phyloP scores from a whole-genome alignment of 129 eudicot species.

The Cynara cardunculus region DNA sequence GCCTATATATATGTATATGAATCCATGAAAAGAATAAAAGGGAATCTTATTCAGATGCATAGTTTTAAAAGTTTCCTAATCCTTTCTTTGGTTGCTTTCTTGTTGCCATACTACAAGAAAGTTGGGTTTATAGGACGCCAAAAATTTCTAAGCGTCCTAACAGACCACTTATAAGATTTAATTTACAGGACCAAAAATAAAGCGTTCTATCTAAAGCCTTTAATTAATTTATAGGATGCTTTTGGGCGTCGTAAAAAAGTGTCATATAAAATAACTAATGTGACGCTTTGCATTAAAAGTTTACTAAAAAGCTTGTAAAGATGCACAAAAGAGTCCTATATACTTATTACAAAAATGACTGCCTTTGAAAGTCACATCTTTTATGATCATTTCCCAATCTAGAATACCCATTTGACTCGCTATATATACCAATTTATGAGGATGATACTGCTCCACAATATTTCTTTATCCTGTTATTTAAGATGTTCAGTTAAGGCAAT shows the following conservation, averaged over 20 bases:
- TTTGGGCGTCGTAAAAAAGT: no score
- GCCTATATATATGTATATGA: background rate
- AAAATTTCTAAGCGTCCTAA: no score
- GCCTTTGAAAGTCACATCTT: background rate
- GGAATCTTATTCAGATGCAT: conserved; percentile 22
- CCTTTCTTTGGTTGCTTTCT: conserved; percentile 14
- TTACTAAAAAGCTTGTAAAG: no score
- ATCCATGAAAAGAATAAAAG: conserved; percentile 6
- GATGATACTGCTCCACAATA: background rate
- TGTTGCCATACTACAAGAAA: background rate
- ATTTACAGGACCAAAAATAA: no score
- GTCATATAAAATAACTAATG: no score
- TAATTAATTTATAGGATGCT: no score
- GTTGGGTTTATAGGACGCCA: no score
- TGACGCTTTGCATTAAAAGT: no score
- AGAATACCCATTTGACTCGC: background rate
- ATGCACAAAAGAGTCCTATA: no score
- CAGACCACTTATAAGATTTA: no score
- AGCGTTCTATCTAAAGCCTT: no score
- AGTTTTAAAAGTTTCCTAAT: background rate
- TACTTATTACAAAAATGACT: background rate
- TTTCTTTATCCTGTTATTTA: background rate
- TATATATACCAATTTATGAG: background rate
- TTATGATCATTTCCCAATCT: background rate
- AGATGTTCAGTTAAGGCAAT: background rate